Evolutionary conservation across 176 grass and related monocot genomes (phyloP), one percentile per base, ranked within the genome.

Genomic region (Themeda triandra): DNA sequence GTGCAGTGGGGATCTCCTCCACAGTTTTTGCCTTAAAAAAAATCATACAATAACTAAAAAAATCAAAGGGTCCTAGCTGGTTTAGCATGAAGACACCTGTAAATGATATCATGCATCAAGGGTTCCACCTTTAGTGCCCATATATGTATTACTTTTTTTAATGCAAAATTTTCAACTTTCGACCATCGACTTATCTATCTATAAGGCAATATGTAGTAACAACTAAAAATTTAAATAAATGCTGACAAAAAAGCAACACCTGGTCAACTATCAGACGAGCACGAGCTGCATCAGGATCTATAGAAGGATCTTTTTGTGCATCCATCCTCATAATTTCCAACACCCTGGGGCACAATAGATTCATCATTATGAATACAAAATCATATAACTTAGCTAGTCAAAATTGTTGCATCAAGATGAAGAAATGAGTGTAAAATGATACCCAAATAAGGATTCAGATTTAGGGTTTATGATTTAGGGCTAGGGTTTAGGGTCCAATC

Each of bases 321-420:
- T 98, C 96, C 70, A 35, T 90, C 83, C 53, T 89, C 91, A 98
- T 95, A 90, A 98, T 94, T 59, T 94, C 91, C 71, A 92, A 60
- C 59, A 98, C 96, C 86, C 96, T 98, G 70, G 41, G 86, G 66
- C 65, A 88, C 32, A 76, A 81, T 32, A 65, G n/a, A 64, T 31
- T 31, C 33, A 73, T 40, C 10, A 27, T 63, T 59, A 59, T 63
- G 12, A 63, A 31, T 35, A 18, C 11, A 88, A 37, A 79, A 71
- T 32, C 33, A 63, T 64, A 78, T n/a, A 13, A 27, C 19, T 49
- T 59, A 54, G 79, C 2, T 48, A 69, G 10, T 66, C 21, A 30
- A 63, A 30, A 63, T 36, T 56, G 45, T 30, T 75, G 70, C 18
- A 78, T 79, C 73, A 79, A 83, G 66, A 83, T 72, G 42, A 68